These are phyloP conservation scores for Fusarium foetens DNA, from an alignment of 2,329 filamentous ascomycete genomes.

Conservation along the genomic window DNA sequence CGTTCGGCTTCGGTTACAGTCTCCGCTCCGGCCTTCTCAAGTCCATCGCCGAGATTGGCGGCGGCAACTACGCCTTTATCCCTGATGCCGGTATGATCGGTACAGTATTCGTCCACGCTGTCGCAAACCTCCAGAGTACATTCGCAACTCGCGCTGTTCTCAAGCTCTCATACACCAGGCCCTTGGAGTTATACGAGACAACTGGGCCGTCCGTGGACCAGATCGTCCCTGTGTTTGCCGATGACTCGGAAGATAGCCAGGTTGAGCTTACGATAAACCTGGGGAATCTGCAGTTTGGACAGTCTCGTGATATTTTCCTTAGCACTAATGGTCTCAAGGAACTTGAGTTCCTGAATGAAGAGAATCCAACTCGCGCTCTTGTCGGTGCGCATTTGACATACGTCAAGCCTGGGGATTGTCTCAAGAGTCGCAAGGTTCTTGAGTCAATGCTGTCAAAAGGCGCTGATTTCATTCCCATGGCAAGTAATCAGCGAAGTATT, in stretches of 20 bases:
- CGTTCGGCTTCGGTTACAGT: slow-evolving; percentile 52
- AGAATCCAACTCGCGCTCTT: slow-evolving; percentile 21
- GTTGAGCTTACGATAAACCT: slow-evolving; percentile 53
- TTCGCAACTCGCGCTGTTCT: slow-evolving; percentile 61
- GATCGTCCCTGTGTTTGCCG: slow-evolving; percentile 38
- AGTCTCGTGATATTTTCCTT: slow-evolving; percentile 66
- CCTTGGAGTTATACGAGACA: slow-evolving; percentile 53
- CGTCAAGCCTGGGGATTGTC: slow-evolving; percentile 34
- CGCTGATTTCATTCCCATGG: neutral
- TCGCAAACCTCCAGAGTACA: slow-evolving; percentile 69
- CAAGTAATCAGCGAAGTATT: slow-evolving; percentile 26
- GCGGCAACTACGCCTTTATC: slow-evolving; percentile 70
- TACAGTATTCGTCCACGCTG: slow-evolving; percentile 70
- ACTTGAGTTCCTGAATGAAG: slow-evolving; percentile 8
- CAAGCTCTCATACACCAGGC: slow-evolving; percentile 52
- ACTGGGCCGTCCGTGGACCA: slow-evolving; percentile 54
- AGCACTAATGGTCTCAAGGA: slow-evolving; percentile 42
- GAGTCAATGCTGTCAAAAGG: slow-evolving; percentile 5
- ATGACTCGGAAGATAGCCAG: slow-evolving; percentile 14
- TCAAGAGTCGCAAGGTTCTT: neutral
- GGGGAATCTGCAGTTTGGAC: slow-evolving; percentile 69
- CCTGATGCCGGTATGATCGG: slow-evolving; percentile 71
- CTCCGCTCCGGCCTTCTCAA: slow-evolving; percentile 62
- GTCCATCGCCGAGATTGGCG: slow-evolving; percentile 66
- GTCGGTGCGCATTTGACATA: slow-evolving; percentile 53